Evolutionary conservation across 1,284 basidiomycete species (phyloP).

Genomic region (Irpex sp.): DNA sequence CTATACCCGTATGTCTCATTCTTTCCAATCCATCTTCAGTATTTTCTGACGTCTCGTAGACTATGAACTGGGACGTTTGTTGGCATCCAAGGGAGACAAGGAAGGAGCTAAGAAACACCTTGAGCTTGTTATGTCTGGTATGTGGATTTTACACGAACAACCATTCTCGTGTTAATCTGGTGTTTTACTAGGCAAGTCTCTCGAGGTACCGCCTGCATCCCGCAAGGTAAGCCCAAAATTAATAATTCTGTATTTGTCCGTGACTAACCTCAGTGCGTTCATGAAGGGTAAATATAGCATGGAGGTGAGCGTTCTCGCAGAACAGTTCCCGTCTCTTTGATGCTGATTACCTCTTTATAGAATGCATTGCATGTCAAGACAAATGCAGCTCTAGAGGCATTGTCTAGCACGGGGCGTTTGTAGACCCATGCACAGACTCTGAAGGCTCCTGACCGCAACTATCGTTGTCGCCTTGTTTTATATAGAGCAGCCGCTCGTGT

Average conservation of each 20-base stretch:
- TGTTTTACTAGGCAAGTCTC: conserved; percentile 25
- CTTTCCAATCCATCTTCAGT: not conserved
- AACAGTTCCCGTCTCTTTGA: not conserved
- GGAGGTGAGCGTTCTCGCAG: conserved; percentile 24
- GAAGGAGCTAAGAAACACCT: conserved; percentile 48
- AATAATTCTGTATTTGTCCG: not conserved
- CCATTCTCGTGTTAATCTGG: not conserved
- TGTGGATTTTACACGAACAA: not conserved
- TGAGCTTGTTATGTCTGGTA: conserved; percentile 51
- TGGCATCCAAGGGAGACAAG: conserved; percentile 48
- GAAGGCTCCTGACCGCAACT: no score
- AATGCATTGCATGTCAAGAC: conserved; percentile 25
- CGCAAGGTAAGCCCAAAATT: conserved; percentile 27
- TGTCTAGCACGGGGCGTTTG: conserved; percentile 13
- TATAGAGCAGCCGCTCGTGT: not conserved
- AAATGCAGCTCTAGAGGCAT: conserved; percentile 29
- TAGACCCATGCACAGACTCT: conserved; percentile 5
- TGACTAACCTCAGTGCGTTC: not conserved
- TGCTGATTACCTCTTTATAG: conserved; percentile 7
- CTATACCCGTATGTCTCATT: conserved; percentile 56
- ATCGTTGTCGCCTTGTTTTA: no score
- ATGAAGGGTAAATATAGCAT: conserved; percentile 37
- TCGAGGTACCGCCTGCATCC: conserved; percentile 28
- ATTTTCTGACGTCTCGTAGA: conserved; percentile 27
- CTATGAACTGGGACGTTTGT: conserved; percentile 59